phyloP scores from a whole-genome alignment of 345 rosid genomes.

The Brassica juncea region DNA sequence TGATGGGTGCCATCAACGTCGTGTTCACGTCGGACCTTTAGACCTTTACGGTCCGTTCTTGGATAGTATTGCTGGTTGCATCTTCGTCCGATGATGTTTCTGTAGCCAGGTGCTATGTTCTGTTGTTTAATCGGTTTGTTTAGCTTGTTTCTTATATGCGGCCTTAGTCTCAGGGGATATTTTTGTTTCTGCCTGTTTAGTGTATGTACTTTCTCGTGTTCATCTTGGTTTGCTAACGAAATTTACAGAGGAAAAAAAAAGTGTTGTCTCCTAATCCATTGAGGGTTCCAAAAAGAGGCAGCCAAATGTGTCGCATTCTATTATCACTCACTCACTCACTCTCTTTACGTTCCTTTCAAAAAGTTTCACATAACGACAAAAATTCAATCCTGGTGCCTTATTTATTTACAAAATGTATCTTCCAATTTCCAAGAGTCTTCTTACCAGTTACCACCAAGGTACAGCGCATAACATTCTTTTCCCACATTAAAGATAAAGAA shows the following conservation, averaged over 20 bases:
- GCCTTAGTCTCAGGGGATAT: background rate
- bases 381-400: background rate
- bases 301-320: too few species aligned
- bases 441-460: background rate
- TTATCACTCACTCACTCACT: too few species aligned
- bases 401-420: background rate
- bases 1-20: conserved; percentile 40
- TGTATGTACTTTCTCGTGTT: background rate
- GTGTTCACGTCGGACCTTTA: conserved; percentile 43
- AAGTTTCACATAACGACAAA: conserved; percentile 15
- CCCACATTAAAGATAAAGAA: background rate
- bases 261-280: too few species aligned
- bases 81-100: conserved; percentile 37
- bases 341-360: too few species aligned
- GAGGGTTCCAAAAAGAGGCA: background rate
- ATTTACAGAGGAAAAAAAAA: background rate
- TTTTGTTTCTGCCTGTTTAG: background rate
- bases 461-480: background rate
- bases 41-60: conserved; percentile 44
- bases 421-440: conserved; percentile 19
- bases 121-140: background rate
- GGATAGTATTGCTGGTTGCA: conserved; percentile 47
- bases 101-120: background rate
- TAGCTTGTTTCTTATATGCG: background rate
- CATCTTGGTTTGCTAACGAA: background rate